Conservation (phyloP, 2,329 filamentous ascomycete genomes). For the Beauveria australis region DNA sequence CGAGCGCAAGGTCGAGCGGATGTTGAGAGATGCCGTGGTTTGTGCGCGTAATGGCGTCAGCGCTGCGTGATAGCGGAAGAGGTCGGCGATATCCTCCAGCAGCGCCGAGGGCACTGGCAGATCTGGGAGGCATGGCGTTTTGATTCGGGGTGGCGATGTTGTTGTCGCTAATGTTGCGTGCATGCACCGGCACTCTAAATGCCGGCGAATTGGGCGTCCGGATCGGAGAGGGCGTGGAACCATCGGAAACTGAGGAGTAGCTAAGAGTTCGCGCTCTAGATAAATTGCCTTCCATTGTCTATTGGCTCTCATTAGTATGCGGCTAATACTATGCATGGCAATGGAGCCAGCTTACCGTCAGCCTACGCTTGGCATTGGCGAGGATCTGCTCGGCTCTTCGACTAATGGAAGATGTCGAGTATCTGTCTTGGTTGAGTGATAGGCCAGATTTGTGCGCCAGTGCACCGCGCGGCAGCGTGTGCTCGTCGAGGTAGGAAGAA, state of each 20-base stretch:
- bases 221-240: slow-evolving; percentile 45
- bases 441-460: not conserved
- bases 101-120: slow-evolving; percentile 55
- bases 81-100: slow-evolving; percentile 50
- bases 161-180: slow-evolving; percentile 26
- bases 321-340: not conserved
- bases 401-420: slow-evolving; percentile 68
- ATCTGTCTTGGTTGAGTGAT: slow-evolving; percentile 41
- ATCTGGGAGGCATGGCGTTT: slow-evolving; percentile 40
- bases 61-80: slow-evolving; percentile 34
- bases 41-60: slow-evolving; percentile 28
- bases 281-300: slow-evolving; percentile 93
- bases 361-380: slow-evolving; percentile 80
- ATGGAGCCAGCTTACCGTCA: slow-evolving; percentile 57
- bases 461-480: not conserved
- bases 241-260: slow-evolving; percentile 34
- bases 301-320: slow-evolving; percentile 12
- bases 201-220: slow-evolving; percentile 23
- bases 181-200: slow-evolving; percentile 15
- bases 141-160: slow-evolving; percentile 15
- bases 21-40: slow-evolving; percentile 32
- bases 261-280: slow-evolving; percentile 64
- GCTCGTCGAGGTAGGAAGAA: slow-evolving; percentile 42
- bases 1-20: slow-evolving; percentile 36
- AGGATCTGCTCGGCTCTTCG: slow-evolving; percentile 82